A percentile compares a stretch with the other conserved stretches of the same genome.
These are phyloP conservation scores for Rhodamnia argentea DNA, from an alignment of 345 rosid species.

Conservation along the genomic window DNA sequence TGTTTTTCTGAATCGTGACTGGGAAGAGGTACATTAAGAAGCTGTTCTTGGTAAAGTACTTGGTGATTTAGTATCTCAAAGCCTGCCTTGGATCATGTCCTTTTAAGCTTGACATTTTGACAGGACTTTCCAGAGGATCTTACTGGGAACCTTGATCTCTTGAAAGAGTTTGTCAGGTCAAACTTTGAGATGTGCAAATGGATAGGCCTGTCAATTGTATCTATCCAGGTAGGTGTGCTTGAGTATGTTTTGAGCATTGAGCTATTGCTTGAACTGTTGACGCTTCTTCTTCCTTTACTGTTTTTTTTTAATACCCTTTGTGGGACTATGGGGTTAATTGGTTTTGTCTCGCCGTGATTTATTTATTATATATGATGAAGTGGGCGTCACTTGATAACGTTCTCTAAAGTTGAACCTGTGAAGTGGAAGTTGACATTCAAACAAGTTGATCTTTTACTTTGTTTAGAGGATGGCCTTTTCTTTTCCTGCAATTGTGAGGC, in stretches of 20 bases:
- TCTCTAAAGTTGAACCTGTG: neutral
- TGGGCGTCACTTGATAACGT: neutral
- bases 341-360: neutral
- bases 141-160: constrained; percentile 52
- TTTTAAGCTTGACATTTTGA: constrained; percentile 1
- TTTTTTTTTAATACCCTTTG: neutral
- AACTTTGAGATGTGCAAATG: constrained; percentile 77
- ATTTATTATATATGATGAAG: neutral
- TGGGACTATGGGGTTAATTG: neutral
- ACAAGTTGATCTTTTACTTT: neutral
- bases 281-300: neutral
- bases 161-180: constrained; percentile 52
- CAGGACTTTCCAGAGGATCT: constrained; percentile 93
- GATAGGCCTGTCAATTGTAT: constrained; percentile 69
- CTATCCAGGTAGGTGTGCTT: constrained; percentile 41
- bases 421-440: neutral
- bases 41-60: neutral
- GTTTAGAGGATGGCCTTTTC: neutral
- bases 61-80: neutral
- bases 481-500: neutral
- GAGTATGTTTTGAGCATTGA: neutral
- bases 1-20: constrained; percentile 58
- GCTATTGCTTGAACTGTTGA: neutral
- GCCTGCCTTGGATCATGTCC: neutral
- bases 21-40: constrained; percentile 58